phyloP scores from a whole-genome alignment of 352 stramenopile species.

The Phytopythium sindhum region DNA sequence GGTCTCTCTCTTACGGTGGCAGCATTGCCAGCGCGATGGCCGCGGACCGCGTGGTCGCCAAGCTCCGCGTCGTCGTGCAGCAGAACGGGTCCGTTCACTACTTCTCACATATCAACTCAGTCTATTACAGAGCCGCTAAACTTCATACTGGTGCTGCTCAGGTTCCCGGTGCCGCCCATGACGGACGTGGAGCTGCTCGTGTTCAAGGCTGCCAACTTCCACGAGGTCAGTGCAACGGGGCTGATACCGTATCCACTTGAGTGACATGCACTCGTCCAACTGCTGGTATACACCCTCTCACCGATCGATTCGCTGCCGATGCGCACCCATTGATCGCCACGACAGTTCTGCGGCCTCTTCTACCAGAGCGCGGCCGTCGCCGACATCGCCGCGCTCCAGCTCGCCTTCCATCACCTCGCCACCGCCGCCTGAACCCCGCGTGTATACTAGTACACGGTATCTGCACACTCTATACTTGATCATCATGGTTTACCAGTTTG shows the following conservation, averaged over 20 bases:
- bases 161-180: constrained; percentile 48
- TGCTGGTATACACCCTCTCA: neutral
- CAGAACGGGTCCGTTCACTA: constrained; percentile 32
- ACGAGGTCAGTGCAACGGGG: constrained; percentile 29
- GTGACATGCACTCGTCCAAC: neutral
- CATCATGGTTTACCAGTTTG: no score
- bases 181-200: constrained; percentile 45
- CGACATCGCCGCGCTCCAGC: constrained; percentile 36
- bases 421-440: neutral
- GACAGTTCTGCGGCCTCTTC: constrained; percentile 50
- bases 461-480: neutral
- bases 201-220: constrained; percentile 52
- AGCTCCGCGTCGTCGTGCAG: constrained; percentile 41
- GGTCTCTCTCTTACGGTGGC: neutral
- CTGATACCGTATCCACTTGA: neutral
- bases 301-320: neutral
- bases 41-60: constrained; percentile 43
- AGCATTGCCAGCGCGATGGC: constrained; percentile 48
- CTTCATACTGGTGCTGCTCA: constrained; percentile 5
- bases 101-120: neutral
- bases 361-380: constrained; percentile 39
- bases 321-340: neutral
- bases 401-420: constrained; percentile 35
- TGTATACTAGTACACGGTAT: neutral
- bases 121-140: neutral